Base-by-base conservation (phyloP, 1,284 basidiomycete genomes). In the Ganoderma resinaceum region DNA sequence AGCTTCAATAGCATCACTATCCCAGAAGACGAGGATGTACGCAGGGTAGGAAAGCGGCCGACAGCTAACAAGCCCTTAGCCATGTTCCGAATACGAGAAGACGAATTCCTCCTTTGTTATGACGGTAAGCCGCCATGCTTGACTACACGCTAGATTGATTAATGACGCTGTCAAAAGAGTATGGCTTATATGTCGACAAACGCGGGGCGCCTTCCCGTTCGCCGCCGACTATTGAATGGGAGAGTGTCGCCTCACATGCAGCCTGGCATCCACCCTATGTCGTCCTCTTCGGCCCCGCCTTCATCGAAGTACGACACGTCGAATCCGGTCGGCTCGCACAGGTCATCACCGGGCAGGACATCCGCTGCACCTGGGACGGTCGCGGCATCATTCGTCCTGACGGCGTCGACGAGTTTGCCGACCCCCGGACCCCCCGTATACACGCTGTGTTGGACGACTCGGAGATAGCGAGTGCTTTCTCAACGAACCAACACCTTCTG, bases 61-160 rank as follows among this genome's bases (percentile, higher is more conserved):
- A 94, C 97, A 75, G 87, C 84, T 67, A 89, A 89, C 73, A 89
- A 90, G 69, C 95, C 97, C 0, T 84, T 98, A 74, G 95, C 95
- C 6, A 97, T 98, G 90, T 98, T 96, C 87, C 87, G 95, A 63
- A 90, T 91, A 5, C 91, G 87, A 35, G 94, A 95, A 69, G 92
- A 93, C 70, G 95, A 97, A 78, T 99, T 98, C 80, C 80, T 99
- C 52, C 86, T 99, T 33, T 97, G 95, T 79, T 99, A 97, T 77
- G 92, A 96, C 77, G 93, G 95, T 95, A 75, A 73, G 86, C 23
- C 23, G 5, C 12, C 16, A 1, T 29, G 3, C 58, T 16, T 16
- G 2, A 60, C 14, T 6, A 60, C 12, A 5, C 4, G n/a, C 14
- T 33, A 9, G 29, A 1, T 20, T 33, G 26, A 33, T 12, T 62